Evolutionary conservation across 768 basidiomycete species (phyloP).

Genomic region (Lentinula guzmanii): DNA sequence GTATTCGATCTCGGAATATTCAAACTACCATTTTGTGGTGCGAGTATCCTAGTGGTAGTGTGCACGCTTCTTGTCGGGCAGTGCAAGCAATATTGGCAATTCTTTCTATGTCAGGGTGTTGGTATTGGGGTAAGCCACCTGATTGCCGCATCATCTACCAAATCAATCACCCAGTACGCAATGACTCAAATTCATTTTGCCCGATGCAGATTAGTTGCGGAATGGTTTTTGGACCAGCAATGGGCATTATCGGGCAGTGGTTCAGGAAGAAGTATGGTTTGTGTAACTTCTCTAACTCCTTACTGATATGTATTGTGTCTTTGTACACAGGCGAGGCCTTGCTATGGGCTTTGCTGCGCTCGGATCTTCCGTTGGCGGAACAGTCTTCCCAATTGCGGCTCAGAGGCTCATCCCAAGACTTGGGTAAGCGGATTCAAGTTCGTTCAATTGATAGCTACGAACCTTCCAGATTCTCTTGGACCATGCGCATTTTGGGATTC

Average conservation of each 20-base stretch:
- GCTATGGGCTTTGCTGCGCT: slow-evolving; percentile 62
- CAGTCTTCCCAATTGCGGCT: slow-evolving; percentile 56
- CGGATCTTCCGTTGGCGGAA: slow-evolving; percentile 67
- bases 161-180: slow-evolving; percentile 29
- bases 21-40: slow-evolving; percentile 32
- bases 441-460: neutral
- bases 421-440: slow-evolving; percentile 23
- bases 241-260: slow-evolving; percentile 66
- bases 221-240: slow-evolving; percentile 54
- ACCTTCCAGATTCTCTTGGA: slow-evolving; percentile 52
- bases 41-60: slow-evolving; percentile 44
- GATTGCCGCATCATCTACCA: neutral
- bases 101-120: slow-evolving; percentile 69
- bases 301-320: slow-evolving; percentile 42
- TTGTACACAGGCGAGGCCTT: slow-evolving; percentile 33
- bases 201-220: slow-evolving; percentile 39
- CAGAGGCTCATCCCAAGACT: slow-evolving; percentile 47
- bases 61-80: slow-evolving; percentile 55
- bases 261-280: slow-evolving; percentile 50
- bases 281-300: slow-evolving; percentile 56
- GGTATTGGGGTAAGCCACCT: slow-evolving; percentile 48
- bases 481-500: slow-evolving; percentile 66
- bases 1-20: slow-evolving; percentile 50
- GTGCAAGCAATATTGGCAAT: slow-evolving; percentile 74
- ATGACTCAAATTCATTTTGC: slow-evolving; percentile 16